phyloP scores from a whole-genome alignment of 768 basidiomycete genomes.

The Hygrocybe coccinea region DNA sequence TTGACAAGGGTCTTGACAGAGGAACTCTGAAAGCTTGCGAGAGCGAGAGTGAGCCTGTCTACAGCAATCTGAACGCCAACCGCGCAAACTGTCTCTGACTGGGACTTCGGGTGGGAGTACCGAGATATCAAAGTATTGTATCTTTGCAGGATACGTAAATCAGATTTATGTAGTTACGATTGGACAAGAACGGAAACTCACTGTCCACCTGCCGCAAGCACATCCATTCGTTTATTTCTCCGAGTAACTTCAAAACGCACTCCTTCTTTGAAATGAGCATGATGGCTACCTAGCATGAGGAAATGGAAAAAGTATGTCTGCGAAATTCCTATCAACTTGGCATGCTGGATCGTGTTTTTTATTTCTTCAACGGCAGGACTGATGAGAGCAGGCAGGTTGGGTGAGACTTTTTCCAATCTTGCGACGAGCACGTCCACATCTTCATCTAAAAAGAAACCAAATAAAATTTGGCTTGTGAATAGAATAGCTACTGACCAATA shows the following conservation, averaged over 20 bases:
- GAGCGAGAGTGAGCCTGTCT: slow-evolving; percentile 66
- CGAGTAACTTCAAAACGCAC: slow-evolving; percentile 71
- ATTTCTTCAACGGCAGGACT: slow-evolving; percentile 55
- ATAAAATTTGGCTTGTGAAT: not conserved
- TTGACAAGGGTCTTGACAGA: slow-evolving; percentile 68
- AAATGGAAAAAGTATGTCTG: slow-evolving; percentile 66
- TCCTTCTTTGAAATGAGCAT: slow-evolving; percentile 64
- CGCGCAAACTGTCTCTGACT: slow-evolving; percentile 54
- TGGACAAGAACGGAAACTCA: slow-evolving; percentile 25
- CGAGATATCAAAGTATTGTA: slow-evolving; percentile 68
- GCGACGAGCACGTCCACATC: slow-evolving; percentile 54
- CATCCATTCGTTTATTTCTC: slow-evolving; percentile 58
- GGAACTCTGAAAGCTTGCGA: slow-evolving; percentile 66
- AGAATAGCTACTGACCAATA: slow-evolving; percentile 39
- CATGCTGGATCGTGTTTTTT: slow-evolving; percentile 55
- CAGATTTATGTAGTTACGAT: not conserved
- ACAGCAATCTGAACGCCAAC: slow-evolving; percentile 72
- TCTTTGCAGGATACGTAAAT: slow-evolving; percentile 33
- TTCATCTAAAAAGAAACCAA: slow-evolving; percentile 42
- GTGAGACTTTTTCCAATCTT: slow-evolving; percentile 57
- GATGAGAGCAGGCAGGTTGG: slow-evolving; percentile 46
- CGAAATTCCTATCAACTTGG: slow-evolving; percentile 55
- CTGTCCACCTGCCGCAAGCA: slow-evolving; percentile 82
- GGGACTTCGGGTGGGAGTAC: slow-evolving; percentile 52
- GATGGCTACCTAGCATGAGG: slow-evolving; percentile 65